Evolutionary conservation across 2,329 filamentous ascomycete species (phyloP).

Genomic region (Golovinomyces cichoracearum): DNA sequence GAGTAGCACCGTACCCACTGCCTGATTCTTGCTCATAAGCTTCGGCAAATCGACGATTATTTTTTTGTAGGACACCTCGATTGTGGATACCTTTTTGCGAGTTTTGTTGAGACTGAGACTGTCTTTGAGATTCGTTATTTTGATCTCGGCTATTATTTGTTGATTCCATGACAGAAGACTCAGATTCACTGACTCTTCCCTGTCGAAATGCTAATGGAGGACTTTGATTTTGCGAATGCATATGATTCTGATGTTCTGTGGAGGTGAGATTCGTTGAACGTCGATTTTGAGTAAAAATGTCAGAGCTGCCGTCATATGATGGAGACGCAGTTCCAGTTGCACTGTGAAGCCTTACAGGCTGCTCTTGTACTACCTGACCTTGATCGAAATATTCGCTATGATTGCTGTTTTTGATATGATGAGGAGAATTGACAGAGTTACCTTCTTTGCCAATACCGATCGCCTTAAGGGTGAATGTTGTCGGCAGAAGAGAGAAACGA

Average conservation of each 20-base stretch:
- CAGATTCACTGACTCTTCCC: constrained; percentile 13
- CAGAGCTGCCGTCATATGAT: constrained; percentile 10
- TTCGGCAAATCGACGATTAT: constrained; percentile 63
- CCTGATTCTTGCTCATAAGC: constrained; percentile 58
- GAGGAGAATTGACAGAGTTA: constrained; percentile 7
- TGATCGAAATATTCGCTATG: constrained; percentile 10
- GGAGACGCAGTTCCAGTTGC: constrained; percentile 5
- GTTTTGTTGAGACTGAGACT: neutral
- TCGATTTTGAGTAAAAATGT: constrained; percentile 14
- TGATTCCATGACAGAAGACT: constrained; percentile 11
- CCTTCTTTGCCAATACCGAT: constrained; percentile 32
- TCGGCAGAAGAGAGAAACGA: constrained; percentile 45
- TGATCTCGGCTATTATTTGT: constrained; percentile 5
- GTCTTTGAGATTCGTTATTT: neutral
- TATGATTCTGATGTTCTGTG: constrained; percentile 12
- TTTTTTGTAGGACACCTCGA: constrained; percentile 47
- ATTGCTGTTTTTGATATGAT: constrained; percentile 5
- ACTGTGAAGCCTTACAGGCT: constrained; percentile 6
- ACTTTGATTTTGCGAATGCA: constrained; percentile 17
- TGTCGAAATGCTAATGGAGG: constrained; percentile 12
- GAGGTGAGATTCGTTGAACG: constrained; percentile 15
- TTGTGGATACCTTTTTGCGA: neutral
- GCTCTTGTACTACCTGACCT: constrained; percentile 5
- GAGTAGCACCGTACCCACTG: constrained; percentile 26
- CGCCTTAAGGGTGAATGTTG: constrained; percentile 35